phyloP scores from a whole-genome alignment of 306 rosid species.

The Vigna mungo region DNA sequence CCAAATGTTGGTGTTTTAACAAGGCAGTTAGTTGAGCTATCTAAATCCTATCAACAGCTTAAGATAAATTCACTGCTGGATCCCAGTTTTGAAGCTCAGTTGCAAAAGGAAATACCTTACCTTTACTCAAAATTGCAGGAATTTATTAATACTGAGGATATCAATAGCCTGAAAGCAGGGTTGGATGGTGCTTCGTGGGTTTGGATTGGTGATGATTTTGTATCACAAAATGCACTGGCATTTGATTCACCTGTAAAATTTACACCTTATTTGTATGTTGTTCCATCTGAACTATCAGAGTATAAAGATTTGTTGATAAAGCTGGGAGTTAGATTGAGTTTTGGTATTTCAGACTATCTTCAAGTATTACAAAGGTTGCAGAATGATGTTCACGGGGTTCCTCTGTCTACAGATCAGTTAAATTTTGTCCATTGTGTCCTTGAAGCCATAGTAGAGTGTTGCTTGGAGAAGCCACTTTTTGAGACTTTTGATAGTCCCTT shows the following conservation, averaged over 20 bases:
- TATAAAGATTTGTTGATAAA: slow-evolving; percentile 79
- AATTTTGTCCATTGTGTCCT: slow-evolving; percentile 83
- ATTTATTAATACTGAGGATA: slow-evolving; percentile 58
- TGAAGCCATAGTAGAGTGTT: slow-evolving; percentile 91
- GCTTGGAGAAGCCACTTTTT: slow-evolving; percentile 64
- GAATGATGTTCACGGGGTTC: slow-evolving; percentile 69
- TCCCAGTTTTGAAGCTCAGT: slow-evolving; percentile 63
- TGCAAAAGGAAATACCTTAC: slow-evolving; percentile 70
- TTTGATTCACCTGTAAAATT: slow-evolving; percentile 98
- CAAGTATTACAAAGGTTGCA: slow-evolving; percentile 75
- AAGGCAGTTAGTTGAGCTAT: slow-evolving; percentile 74
- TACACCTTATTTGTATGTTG: slow-evolving; percentile 91
- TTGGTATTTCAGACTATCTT: slow-evolving; percentile 76
- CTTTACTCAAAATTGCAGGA: slow-evolving; percentile 83
- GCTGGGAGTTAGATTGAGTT: slow-evolving; percentile 81
- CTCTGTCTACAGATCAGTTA: slow-evolving; percentile 85
- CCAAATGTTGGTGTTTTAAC: slow-evolving; percentile 62
- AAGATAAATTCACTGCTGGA: slow-evolving; percentile 64
- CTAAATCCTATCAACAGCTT: slow-evolving; percentile 68
- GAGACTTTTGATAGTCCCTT: slow-evolving; percentile 64
- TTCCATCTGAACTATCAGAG: slow-evolving; percentile 89
- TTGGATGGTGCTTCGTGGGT: slow-evolving; percentile 85
- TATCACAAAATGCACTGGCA: slow-evolving; percentile 81
- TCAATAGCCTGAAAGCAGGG: slow-evolving; percentile 59
- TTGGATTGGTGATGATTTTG: slow-evolving; percentile 99